phyloP scores from a whole-genome alignment of 108 stramenopile genomes.

The Skeletonema tropicum region DNA sequence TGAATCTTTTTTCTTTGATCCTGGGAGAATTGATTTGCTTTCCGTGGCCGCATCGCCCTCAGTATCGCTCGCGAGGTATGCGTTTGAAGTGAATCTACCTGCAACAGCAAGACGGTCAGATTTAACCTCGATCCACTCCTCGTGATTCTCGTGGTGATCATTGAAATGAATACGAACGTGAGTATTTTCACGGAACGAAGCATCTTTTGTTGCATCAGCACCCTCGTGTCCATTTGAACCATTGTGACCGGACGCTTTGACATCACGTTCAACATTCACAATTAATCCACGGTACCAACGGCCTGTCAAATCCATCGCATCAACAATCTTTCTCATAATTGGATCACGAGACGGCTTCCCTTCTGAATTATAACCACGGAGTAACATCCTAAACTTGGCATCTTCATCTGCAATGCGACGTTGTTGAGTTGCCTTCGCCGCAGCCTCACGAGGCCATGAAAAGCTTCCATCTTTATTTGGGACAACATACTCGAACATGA shows the following conservation, averaged over 20 bases:
- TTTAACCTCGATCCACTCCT: constrained; percentile 86
- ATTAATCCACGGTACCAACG: constrained; percentile 83
- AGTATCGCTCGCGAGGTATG: constrained; percentile 27
- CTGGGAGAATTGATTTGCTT: constrained; percentile 45
- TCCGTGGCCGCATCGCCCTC: constrained; percentile 39
- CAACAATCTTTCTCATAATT: constrained; percentile 50
- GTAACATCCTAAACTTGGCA: constrained; percentile 59
- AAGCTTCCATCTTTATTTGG: constrained; percentile 64
- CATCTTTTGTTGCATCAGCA: constrained; percentile 11
- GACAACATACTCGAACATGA: constrained; percentile 81
- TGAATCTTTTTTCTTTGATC: constrained; percentile 50
- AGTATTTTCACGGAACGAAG: constrained; percentile 45
- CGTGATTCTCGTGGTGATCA: constrained; percentile 65
- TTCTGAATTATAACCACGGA: constrained; percentile 66
- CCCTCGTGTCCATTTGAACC: constrained; percentile 4
- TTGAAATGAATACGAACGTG: constrained; percentile 76
- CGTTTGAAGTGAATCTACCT: constrained; percentile 72
- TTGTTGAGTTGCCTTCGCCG: constrained; percentile 80
- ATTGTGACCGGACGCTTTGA: constrained; percentile 22
- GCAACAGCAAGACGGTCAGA: constrained; percentile 79
- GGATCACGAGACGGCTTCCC: constrained; percentile 46
- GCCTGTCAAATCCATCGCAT: constrained; percentile 85
- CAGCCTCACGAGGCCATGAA: constrained; percentile 87
- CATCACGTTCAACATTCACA: constrained; percentile 48
- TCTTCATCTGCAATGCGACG: constrained; percentile 76